Conservation (phyloP, 2,329 filamentous ascomycete genomes). For the Cordyceps pruinosa region DNA sequence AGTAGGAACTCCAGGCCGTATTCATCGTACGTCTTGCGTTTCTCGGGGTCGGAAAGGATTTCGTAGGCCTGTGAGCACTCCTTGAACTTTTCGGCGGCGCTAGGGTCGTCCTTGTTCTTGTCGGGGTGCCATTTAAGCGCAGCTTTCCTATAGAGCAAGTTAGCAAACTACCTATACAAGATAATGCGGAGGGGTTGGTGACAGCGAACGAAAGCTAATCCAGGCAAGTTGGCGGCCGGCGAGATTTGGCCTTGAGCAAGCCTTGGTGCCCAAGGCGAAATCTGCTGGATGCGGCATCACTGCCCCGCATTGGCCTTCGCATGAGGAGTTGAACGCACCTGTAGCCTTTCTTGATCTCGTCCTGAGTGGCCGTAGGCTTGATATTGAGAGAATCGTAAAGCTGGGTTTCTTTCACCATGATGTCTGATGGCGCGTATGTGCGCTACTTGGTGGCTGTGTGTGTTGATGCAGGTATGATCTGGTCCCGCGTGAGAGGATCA, state of each 20-base stretch:
- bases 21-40: constrained; percentile 90
- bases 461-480: background rate
- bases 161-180: constrained; percentile 3
- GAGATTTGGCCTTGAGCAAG: background rate
- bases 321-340: constrained; percentile 47
- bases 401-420: constrained; percentile 91
- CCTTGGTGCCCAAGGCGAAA: background rate
- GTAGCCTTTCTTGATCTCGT: constrained; percentile 97
- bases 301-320: constrained; percentile 1
- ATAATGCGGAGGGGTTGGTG: background rate
- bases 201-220: background rate
- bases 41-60: constrained; percentile 94
- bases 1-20: constrained; percentile 91
- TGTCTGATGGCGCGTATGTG: constrained; percentile 24
- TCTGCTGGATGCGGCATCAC: background rate
- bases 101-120: constrained; percentile 91
- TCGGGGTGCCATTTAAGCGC: constrained; percentile 93
- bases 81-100: constrained; percentile 91
- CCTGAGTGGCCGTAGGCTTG: constrained; percentile 73
- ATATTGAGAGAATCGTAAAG: constrained; percentile 83
- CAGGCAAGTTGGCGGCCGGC: background rate
- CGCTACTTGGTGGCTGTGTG: background rate
- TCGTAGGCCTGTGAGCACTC: constrained; percentile 97
- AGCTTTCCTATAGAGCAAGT: constrained; percentile 56
- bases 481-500: background rate